phyloP scores from a whole-genome alignment of 2,329 filamentous ascomycete species.

The Aspergillus quadrilineatus region DNA sequence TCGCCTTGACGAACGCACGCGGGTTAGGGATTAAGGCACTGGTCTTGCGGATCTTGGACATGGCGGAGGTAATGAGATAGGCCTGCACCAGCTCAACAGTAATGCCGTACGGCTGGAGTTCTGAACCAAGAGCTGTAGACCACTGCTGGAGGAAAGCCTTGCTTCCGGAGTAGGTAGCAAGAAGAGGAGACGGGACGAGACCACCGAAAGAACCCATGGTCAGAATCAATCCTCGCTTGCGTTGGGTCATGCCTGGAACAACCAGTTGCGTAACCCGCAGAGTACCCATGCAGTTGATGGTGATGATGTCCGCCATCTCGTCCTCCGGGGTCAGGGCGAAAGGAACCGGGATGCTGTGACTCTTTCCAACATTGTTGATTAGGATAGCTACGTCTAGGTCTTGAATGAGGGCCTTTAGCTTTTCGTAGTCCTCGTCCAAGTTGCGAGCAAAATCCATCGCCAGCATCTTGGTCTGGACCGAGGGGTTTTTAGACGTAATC shows the following conservation, averaged over 20 bases:
- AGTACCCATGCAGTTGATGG: constrained; percentile 90
- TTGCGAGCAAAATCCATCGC: constrained; percentile 91
- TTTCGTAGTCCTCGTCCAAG: constrained; percentile 74
- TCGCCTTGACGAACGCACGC: constrained; percentile 74
- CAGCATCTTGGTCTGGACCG: constrained; percentile 71
- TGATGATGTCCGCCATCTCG: constrained; percentile 87
- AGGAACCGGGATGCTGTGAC: constrained; percentile 86
- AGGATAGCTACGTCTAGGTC: constrained; percentile 81
- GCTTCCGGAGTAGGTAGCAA: constrained; percentile 95
- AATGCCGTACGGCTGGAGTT: constrained; percentile 76
- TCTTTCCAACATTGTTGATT: constrained; percentile 95
- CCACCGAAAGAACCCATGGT: constrained; percentile 98
- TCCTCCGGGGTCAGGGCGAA: constrained; percentile 76
- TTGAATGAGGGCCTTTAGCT: constrained; percentile 65
- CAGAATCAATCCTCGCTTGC: constrained; percentile 83
- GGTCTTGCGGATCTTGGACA: constrained; percentile 89
- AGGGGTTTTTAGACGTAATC: constrained; percentile 66
- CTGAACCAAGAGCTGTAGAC: constrained; percentile 80
- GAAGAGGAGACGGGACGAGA: constrained; percentile 82
- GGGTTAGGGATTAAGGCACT: constrained; percentile 77
- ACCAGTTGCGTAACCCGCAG: constrained; percentile 83
- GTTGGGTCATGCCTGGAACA: constrained; percentile 77
- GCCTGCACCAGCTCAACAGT: constrained; percentile 89
- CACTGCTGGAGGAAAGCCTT: constrained; percentile 98
- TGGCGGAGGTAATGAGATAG: constrained; percentile 91